Evolutionary conservation across 2,329 filamentous ascomycete species (phyloP).

Genomic region (Nigrospora osmanthi): DNA sequence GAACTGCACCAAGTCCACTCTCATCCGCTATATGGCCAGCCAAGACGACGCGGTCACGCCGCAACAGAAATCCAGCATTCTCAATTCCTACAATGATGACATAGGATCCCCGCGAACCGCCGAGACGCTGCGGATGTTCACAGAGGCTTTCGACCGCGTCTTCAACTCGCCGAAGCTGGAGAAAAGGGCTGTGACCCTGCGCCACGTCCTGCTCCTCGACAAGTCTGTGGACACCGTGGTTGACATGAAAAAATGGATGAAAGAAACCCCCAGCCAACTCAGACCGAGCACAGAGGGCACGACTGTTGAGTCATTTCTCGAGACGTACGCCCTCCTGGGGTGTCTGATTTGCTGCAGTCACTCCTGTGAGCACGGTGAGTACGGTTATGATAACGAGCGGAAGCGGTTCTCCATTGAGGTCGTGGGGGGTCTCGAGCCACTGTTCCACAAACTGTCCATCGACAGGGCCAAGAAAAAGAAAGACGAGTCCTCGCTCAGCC

Average conservation of each 20-base stretch:
- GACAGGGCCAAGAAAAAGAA: slow-evolving; percentile 9
- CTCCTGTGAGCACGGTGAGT: slow-evolving; percentile 55
- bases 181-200: slow-evolving; percentile 35
- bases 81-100: slow-evolving; percentile 38
- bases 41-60: slow-evolving; percentile 40
- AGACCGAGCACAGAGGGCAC: slow-evolving; percentile 25
- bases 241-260: slow-evolving; percentile 45
- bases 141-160: slow-evolving; percentile 48
- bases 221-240: slow-evolving; percentile 45
- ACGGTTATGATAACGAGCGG: slow-evolving; percentile 44
- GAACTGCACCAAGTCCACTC: slow-evolving; percentile 41
- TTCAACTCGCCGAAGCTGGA: slow-evolving; percentile 31
- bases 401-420: slow-evolving; percentile 44
- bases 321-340: slow-evolving; percentile 46
- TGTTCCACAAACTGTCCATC: slow-evolving; percentile 20
- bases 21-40: slow-evolving; percentile 46
- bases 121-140: slow-evolving; percentile 40
- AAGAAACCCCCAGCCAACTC: slow-evolving; percentile 29
- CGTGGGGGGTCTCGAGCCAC: slow-evolving; percentile 25
- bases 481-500: slow-evolving; percentile 17
- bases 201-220: slow-evolving; percentile 45
- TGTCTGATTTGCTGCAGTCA: slow-evolving; percentile 54
- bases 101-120: slow-evolving; percentile 32
- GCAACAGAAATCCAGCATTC: slow-evolving; percentile 44
- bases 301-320: slow-evolving; percentile 38